Percentiles rank a stretch among this genome's conserved stretches.
phyloP scores from a whole-genome alignment of 345 rosid genomes.

The Citrus reticulata region DNA sequence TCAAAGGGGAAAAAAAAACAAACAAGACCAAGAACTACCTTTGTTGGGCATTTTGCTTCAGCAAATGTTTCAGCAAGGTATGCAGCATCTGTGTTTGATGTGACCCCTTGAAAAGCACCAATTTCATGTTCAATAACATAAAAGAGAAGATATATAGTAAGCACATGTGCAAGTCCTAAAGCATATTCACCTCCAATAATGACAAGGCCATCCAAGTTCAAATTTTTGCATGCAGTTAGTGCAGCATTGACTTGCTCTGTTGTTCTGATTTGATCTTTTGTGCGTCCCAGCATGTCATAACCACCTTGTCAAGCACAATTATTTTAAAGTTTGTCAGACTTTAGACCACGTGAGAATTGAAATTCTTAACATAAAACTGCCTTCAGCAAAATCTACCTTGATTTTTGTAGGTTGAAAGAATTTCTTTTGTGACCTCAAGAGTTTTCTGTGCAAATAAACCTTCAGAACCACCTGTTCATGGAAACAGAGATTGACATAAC shows the following conservation, averaged over 20 bases:
- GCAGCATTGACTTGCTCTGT: conserved; percentile 96
- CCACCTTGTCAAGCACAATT: conserved; percentile 55
- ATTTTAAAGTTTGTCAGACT: conserved; percentile 12
- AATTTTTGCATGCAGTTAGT: conserved; percentile 68
- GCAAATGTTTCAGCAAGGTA: conserved; percentile 97
- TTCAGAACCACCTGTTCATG: conserved; percentile 82
- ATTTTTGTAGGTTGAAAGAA: conserved; percentile 84
- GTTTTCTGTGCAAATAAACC: conserved; percentile 95
- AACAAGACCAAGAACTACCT: conserved; percentile 40
- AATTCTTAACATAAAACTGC: conserved; percentile 5
- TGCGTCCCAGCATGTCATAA: conserved; percentile 93
- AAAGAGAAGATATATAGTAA: neutral
- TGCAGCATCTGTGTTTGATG: conserved; percentile 97
- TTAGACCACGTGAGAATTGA: conserved; percentile 8
- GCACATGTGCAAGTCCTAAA: neutral
- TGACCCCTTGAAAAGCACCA: conserved; percentile 60
- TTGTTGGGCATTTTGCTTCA: conserved; percentile 78
- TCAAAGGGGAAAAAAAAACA: no score
- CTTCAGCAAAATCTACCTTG: conserved; percentile 55
- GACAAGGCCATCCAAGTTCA: conserved; percentile 94
- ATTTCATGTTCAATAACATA: conserved; percentile 9
- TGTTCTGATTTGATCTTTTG: conserved; percentile 95
- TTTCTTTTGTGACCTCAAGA: conserved; percentile 75
- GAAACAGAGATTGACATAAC: neutral
- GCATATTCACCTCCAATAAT: conserved; percentile 76